Evolutionary conservation across 2,329 filamentous ascomycete species (phyloP).

Genomic region (Lachnellula occidentalis): DNA sequence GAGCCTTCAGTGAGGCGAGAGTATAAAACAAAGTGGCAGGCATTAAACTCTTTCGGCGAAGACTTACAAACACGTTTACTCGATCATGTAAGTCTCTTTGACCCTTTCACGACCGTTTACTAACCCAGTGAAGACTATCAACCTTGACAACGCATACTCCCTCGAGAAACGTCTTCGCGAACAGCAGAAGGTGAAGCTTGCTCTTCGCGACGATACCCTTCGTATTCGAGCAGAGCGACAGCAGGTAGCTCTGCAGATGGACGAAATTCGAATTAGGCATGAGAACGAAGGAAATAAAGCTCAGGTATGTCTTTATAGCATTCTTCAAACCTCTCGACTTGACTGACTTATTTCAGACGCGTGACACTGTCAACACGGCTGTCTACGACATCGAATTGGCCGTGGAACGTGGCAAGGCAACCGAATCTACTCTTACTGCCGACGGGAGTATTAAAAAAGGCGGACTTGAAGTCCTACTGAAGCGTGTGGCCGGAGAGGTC

Average conservation of each 20-base stretch:
- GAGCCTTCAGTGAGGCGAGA: conserved; percentile 47
- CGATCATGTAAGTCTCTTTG: conserved; percentile 46
- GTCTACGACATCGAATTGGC: conserved; percentile 60
- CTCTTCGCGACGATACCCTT: conserved; percentile 55
- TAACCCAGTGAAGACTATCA: conserved; percentile 43
- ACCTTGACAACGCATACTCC: conserved; percentile 53
- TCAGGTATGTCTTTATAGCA: conserved; percentile 37
- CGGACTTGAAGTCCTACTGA: conserved; percentile 53
- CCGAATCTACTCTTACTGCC: conserved; percentile 42
- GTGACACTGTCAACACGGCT: conserved; percentile 46
- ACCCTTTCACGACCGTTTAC: background rate
- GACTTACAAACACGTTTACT: conserved; percentile 51
- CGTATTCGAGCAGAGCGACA: conserved; percentile 54
- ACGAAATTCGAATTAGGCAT: conserved; percentile 55
- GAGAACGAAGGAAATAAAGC: conserved; percentile 48
- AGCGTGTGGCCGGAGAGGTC: conserved; percentile 49
- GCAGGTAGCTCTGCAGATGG: conserved; percentile 56
- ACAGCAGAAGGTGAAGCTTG: conserved; percentile 50
- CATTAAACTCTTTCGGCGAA: conserved; percentile 53
- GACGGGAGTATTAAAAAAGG: conserved; percentile 46
- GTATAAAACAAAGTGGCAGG: conserved; percentile 48
- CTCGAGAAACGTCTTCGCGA: conserved; percentile 53
- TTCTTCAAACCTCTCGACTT: background rate
- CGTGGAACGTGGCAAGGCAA: conserved; percentile 44
- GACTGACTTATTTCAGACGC: conserved; percentile 34